These are phyloP conservation scores for Mucor saturninus DNA, from an alignment of 371 early-diverging fungal species.

Conservation along the genomic window DNA sequence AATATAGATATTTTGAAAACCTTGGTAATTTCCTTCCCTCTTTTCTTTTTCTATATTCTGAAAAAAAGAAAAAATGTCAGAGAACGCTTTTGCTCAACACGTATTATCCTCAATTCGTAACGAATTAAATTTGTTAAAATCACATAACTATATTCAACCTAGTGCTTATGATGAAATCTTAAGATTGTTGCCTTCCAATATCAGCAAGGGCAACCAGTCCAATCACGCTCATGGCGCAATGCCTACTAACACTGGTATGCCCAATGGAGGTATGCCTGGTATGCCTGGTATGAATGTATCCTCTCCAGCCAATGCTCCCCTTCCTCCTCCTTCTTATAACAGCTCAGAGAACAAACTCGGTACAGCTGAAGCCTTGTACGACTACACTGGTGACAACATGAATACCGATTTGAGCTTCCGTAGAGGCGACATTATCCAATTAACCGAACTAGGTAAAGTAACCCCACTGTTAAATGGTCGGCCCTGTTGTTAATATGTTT, in stretches of 20 bases:
- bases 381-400: slow-evolving; percentile 48
- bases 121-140: slow-evolving; percentile 46
- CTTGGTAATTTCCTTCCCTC: slow-evolving; percentile 2
- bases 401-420: slow-evolving; percentile 40
- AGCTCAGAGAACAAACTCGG: slow-evolving; percentile 19
- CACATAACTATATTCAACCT: slow-evolving; percentile 38
- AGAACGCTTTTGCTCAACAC: slow-evolving; percentile 33
- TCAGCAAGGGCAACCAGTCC: background rate
- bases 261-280: slow-evolving; percentile 8
- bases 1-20: no score
- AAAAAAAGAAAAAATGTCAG: slow-evolving; percentile 22
- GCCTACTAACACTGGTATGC: background rate
- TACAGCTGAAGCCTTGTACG: slow-evolving; percentile 50
- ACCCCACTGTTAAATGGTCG: background rate
- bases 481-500: background rate
- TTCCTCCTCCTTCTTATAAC: slow-evolving; percentile 19
- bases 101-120: slow-evolving; percentile 48
- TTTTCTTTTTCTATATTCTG: slow-evolving; percentile 8
- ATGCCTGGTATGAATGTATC: slow-evolving; percentile 12
- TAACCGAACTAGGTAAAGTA: slow-evolving; percentile 20
- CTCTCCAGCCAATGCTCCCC: background rate
- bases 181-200: slow-evolving; percentile 39
- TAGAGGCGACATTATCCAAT: slow-evolving; percentile 33
- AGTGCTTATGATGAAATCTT: slow-evolving; percentile 44
- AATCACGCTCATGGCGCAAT: background rate